Conservation (phyloP, 1,284 basidiomycete species). For the Psilocybe mexicana region DNA sequence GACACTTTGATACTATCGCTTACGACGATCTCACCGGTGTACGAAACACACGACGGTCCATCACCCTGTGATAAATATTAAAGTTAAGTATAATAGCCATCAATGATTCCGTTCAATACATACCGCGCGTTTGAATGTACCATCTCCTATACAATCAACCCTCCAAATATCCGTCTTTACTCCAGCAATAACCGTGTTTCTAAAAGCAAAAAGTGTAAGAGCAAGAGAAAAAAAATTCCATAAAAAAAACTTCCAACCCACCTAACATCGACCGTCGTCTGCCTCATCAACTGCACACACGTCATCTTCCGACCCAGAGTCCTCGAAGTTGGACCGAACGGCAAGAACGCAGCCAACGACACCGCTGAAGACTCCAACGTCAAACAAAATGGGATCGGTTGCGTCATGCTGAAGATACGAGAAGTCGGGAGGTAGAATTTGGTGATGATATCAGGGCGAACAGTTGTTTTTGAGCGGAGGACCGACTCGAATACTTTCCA, state of each 20-base stretch:
- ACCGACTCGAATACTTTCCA: slow-evolving; percentile 54
- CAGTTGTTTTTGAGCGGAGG: slow-evolving; percentile 40
- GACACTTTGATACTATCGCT: slow-evolving; percentile 47
- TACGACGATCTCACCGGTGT: slow-evolving; percentile 60
- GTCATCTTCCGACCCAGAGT: slow-evolving; percentile 46
- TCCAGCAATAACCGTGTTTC: slow-evolving; percentile 39
- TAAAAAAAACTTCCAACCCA: slow-evolving; percentile 22
- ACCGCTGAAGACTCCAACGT: slow-evolving; percentile 53
- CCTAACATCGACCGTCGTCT: slow-evolving; percentile 67
- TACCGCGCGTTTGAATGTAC: slow-evolving; percentile 56
- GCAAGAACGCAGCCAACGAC: slow-evolving; percentile 61
- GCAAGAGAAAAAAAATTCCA: too few relatives aligned
- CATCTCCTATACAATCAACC: slow-evolving; percentile 63
- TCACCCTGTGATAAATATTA: slow-evolving; percentile 45
- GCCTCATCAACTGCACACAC: slow-evolving; percentile 62
- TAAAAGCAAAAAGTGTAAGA: slow-evolving; percentile 8
- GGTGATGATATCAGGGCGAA: slow-evolving; percentile 44
- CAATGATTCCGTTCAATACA: slow-evolving; percentile 21
- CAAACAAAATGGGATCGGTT: slow-evolving; percentile 68
- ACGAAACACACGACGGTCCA: slow-evolving; percentile 59
- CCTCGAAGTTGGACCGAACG: slow-evolving; percentile 49
- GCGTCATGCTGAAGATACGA: slow-evolving; percentile 55
- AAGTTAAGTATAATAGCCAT: neutral
- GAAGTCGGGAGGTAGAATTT: slow-evolving; percentile 55
- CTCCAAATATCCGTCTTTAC: slow-evolving; percentile 74